Evolutionary conservation across 179 eudicot species (phyloP).

Genomic region (Beta macrorhiza): DNA sequence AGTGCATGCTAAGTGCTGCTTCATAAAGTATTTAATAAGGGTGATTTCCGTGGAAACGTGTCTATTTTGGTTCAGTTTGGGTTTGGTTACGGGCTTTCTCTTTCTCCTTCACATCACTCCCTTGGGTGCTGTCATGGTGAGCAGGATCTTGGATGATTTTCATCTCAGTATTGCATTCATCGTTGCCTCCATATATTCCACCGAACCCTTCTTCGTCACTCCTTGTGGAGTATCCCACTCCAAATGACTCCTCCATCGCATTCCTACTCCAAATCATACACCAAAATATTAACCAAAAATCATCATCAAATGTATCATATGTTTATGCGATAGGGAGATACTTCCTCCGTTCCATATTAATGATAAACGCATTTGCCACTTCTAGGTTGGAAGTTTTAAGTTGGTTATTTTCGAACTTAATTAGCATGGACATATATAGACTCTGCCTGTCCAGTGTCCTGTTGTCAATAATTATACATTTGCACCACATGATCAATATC

Average conservation of each 20-base stretch:
- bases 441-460: too few relatives aligned
- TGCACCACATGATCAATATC: too few relatives aligned
- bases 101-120: conserved; percentile 12
- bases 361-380: too few relatives aligned
- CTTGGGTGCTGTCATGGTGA: conserved; percentile 10
- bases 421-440: too few relatives aligned
- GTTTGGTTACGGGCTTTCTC: conserved; percentile 4
- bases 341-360: too few relatives aligned
- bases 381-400: too few relatives aligned
- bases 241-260: conserved; percentile 22
- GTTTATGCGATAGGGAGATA: too few relatives aligned
- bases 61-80: not conserved
- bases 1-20: too few relatives aligned
- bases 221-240: conserved; percentile 8
- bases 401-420: too few relatives aligned
- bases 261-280: not conserved
- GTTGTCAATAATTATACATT: too few relatives aligned
- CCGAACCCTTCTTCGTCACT: conserved; percentile 24
- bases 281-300: not conserved
- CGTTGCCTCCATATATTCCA: conserved; percentile 27
- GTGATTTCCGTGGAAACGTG: not conserved
- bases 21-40: too few relatives aligned
- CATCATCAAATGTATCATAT: not conserved
- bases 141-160: conserved; percentile 33
- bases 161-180: conserved; percentile 17